Percentiles rank a stretch among this genome's conserved stretches.
Evolutionary conservation across 257 asterid genomes (phyloP).

Genomic region (Capsicum pubescens): DNA sequence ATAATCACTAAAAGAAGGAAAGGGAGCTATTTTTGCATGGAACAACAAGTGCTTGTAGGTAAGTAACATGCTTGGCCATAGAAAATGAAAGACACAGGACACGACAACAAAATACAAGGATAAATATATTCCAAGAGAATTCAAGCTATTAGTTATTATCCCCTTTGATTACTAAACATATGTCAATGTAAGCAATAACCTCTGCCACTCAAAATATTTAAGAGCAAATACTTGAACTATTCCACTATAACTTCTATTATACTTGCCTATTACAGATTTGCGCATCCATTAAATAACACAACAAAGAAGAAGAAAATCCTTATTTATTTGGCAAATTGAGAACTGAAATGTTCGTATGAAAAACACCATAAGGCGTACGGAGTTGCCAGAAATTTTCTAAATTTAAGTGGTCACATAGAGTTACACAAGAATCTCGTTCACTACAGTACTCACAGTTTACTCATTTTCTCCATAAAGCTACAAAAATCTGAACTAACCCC

Average conservation of each 20-base stretch:
- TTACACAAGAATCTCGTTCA: constrained; percentile 41
- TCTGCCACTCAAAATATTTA: constrained; percentile 22
- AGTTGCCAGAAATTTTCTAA: constrained; percentile 44
- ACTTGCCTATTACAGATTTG: neutral
- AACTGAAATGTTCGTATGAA: neutral
- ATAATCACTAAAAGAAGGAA: neutral
- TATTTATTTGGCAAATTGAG: neutral
- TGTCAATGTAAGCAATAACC: neutral
- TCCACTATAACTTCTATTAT: neutral
- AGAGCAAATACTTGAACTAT: neutral
- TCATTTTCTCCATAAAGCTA: constrained; percentile 53
- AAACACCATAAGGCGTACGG: no score
- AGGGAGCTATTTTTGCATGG: neutral
- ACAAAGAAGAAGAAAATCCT: constrained; percentile 18
- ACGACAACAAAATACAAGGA: neutral
- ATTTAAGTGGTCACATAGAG: constrained; percentile 37
- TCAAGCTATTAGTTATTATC: neutral
- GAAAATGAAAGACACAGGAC: neutral
- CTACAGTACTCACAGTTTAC: constrained; percentile 38
- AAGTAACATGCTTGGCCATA: neutral
- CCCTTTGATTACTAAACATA: constrained; percentile 1
- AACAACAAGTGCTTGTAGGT: constrained; percentile 21
- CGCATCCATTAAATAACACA: neutral
- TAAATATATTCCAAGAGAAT: neutral
- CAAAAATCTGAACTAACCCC: no score